Conservation (phyloP, 2,329 filamentous ascomycete genomes). For the Venturia nashicola region DNA sequence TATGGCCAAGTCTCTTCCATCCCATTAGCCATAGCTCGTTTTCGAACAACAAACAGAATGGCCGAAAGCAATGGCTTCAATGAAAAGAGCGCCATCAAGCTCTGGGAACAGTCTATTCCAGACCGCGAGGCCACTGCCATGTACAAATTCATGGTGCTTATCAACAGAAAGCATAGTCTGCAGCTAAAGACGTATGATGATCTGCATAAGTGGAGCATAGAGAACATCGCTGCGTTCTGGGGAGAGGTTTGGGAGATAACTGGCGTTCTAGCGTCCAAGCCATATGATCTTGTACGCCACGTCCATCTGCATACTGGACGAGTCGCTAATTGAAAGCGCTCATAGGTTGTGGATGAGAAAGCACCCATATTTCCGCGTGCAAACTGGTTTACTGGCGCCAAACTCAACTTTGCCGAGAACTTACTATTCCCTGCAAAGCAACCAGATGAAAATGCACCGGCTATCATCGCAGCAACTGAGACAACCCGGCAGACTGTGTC, state of each 20-base stretch:
- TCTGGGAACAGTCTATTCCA: slow-evolving; percentile 56
- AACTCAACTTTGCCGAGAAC: slow-evolving; percentile 91
- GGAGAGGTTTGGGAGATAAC: slow-evolving; percentile 73
- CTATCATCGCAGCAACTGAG: slow-evolving; percentile 75
- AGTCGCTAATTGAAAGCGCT: background rate
- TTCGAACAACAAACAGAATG: slow-evolving; percentile 14
- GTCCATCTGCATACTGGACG: background rate
- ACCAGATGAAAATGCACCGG: slow-evolving; percentile 47
- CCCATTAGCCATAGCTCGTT: slow-evolving; percentile 12
- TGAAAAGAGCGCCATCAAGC: slow-evolving; percentile 8
- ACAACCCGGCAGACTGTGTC: slow-evolving; percentile 51
- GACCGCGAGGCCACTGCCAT: slow-evolving; percentile 56
- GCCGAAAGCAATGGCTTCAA: background rate
- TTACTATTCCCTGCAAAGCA: slow-evolving; percentile 61
- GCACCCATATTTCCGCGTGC: slow-evolving; percentile 76
- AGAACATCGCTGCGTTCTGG: slow-evolving; percentile 69
- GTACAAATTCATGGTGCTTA: slow-evolving; percentile 55
- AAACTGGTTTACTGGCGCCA: slow-evolving; percentile 67
- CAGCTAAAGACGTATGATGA: slow-evolving; percentile 54
- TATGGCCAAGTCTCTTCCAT: background rate
- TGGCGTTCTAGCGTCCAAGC: slow-evolving; percentile 55
- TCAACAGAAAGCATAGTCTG: slow-evolving; percentile 56
- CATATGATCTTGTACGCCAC: slow-evolving; percentile 45
- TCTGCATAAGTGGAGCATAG: slow-evolving; percentile 78
- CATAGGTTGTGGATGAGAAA: slow-evolving; percentile 53